Evolutionary conservation across 2,329 filamentous ascomycete genomes (phyloP).

Genomic region (Geoglossum cookeanum): DNA sequence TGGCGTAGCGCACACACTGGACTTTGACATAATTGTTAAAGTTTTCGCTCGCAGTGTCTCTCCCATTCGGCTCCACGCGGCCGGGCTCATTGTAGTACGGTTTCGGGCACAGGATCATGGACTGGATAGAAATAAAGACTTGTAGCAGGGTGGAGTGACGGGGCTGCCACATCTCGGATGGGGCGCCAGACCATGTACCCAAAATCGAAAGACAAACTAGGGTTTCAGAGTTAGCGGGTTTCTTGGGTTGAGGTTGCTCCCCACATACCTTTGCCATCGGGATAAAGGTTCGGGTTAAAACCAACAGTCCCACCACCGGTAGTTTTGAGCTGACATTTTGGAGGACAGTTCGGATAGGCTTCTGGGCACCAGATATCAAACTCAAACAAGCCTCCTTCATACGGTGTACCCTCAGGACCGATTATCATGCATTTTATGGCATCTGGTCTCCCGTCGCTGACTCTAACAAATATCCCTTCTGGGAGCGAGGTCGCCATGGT

Average conservation of each 20-base stretch:
- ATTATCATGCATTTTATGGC: slow-evolving; percentile 3
- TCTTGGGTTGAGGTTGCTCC: no score
- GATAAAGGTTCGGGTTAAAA: slow-evolving; percentile 4
- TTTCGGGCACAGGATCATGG: slow-evolving; percentile 3
- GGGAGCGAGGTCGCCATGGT: slow-evolving; percentile 22
- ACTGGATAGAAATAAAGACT: slow-evolving; percentile 4
- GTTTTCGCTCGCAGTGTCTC: not conserved
- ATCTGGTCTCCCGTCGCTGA: not conserved
- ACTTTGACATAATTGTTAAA: slow-evolving; percentile 2
- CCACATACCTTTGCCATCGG: slow-evolving; percentile 2
- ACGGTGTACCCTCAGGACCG: slow-evolving; percentile 3
- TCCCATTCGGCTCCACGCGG: not conserved
- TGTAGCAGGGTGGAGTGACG: slow-evolving; percentile 1
- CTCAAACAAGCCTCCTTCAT: slow-evolving; percentile 4
- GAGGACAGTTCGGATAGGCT: slow-evolving; percentile 2
- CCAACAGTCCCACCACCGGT: slow-evolving; percentile 1
- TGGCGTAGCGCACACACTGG: slow-evolving; percentile 1
- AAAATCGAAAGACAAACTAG: slow-evolving; percentile 4
- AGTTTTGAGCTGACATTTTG: slow-evolving; percentile 1
- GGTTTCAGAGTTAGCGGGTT: not conserved
- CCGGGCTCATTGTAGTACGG: slow-evolving; percentile 3
- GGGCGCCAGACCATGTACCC: slow-evolving; percentile 1
- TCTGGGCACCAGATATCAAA: slow-evolving; percentile 4
- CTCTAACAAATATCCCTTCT: slow-evolving; percentile 3
- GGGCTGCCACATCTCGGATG: slow-evolving; percentile 3